Evolutionary conservation across 2,329 filamentous ascomycete species (phyloP).

Genomic region (Hypoxylon sp.): DNA sequence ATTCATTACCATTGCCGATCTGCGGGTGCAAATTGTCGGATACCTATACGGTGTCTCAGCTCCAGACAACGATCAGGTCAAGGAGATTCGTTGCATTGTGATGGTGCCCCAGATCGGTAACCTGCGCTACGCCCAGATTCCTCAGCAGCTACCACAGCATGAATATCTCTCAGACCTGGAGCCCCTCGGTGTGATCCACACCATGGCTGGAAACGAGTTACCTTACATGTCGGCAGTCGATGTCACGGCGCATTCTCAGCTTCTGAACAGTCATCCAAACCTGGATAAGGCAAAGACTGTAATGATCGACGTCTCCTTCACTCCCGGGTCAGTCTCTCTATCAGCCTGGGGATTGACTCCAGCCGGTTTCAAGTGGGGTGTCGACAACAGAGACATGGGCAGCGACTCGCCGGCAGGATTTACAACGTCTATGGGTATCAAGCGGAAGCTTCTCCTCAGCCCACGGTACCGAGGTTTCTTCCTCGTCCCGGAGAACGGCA

Average conservation of each 20-base stretch:
- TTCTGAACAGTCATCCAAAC: slow-evolving; percentile 83
- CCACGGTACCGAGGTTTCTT: slow-evolving; percentile 97
- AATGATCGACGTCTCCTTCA: slow-evolving; percentile 96
- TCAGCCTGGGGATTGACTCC: slow-evolving; percentile 94
- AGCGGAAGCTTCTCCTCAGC: slow-evolving; percentile 91
- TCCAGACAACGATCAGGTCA: slow-evolving; percentile 94
- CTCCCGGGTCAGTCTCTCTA: slow-evolving; percentile 93
- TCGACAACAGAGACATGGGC: slow-evolving; percentile 90
- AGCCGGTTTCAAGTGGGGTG: slow-evolving; percentile 95
- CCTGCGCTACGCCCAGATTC: slow-evolving; percentile 89
- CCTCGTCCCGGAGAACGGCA: slow-evolving; percentile 87
- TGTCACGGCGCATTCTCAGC: slow-evolving; percentile 90
- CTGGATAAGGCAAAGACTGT: slow-evolving; percentile 92
- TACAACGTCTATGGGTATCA: slow-evolving; percentile 90
- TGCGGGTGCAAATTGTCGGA: slow-evolving; percentile 94
- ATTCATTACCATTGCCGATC: slow-evolving; percentile 96
- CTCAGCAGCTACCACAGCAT: slow-evolving; percentile 89
- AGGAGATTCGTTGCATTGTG: slow-evolving; percentile 95
- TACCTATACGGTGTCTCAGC: slow-evolving; percentile 95
- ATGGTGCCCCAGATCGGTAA: slow-evolving; percentile 98
- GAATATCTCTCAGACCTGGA: slow-evolving; percentile 89
- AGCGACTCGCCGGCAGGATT: slow-evolving; percentile 97
- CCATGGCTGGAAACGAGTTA: slow-evolving; percentile 91
- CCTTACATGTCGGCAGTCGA: slow-evolving; percentile 96
- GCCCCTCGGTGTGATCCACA: slow-evolving; percentile 94